phyloP scores from a whole-genome alignment of 257 asterid genomes.

The Echites panduratus region DNA sequence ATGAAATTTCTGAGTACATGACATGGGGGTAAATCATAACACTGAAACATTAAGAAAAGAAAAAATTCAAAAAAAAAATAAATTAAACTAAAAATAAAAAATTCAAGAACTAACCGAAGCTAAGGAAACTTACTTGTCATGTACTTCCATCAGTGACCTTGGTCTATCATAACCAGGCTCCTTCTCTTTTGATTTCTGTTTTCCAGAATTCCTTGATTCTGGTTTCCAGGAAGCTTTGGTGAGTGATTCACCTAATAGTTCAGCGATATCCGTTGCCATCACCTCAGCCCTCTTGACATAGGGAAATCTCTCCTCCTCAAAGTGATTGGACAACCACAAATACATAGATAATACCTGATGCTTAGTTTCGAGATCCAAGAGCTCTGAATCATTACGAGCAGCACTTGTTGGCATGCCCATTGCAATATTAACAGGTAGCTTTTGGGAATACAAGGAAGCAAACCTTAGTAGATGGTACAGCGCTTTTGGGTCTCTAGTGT shows the following conservation, averaged over 20 bases:
- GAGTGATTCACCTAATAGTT: constrained; percentile 76
- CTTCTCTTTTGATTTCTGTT: constrained; percentile 35
- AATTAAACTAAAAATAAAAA: too few relatives aligned
- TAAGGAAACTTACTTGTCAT: constrained; percentile 36
- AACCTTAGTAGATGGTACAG: constrained; percentile 77
- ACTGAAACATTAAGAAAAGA: not conserved
- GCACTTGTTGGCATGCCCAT: constrained; percentile 79
- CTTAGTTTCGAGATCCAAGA: constrained; percentile 88
- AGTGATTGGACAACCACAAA: constrained; percentile 88
- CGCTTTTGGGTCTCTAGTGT: constrained; percentile 84
- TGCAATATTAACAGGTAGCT: constrained; percentile 77
- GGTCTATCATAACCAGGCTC: constrained; percentile 62
- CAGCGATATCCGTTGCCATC: constrained; percentile 78
- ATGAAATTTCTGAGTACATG: not conserved
- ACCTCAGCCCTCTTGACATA: constrained; percentile 67
- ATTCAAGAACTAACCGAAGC: constrained; percentile 8
- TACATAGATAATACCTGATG: constrained; percentile 93
- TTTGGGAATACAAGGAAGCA: constrained; percentile 64
- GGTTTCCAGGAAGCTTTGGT: constrained; percentile 79
- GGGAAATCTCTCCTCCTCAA: constrained; percentile 70
- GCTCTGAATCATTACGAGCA: constrained; percentile 87
- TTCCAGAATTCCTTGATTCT: constrained; percentile 54
- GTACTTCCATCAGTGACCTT: constrained; percentile 45
- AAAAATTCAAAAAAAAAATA: constrained; percentile 2
- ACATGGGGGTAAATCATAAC: not conserved